phyloP scores from a whole-genome alignment of 345 rosid species.

The Salix koriyanagi region DNA sequence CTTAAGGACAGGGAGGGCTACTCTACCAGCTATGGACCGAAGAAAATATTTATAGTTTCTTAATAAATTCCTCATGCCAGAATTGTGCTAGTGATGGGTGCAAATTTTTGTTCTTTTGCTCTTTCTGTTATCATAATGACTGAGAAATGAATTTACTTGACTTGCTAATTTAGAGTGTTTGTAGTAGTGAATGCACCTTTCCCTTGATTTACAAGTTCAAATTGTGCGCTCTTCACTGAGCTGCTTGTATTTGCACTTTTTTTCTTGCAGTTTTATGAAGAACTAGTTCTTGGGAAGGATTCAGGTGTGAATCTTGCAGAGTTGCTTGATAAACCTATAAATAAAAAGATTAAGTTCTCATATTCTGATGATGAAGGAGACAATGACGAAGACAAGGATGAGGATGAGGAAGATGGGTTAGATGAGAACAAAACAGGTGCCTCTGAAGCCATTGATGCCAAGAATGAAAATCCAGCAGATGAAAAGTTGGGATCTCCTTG shows the following conservation, averaged over 20 bases:
- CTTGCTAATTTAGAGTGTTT: background rate
- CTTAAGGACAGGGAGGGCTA: background rate
- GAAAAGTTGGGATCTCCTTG: slow-evolving; percentile 26
- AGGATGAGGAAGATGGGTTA: slow-evolving; percentile 20
- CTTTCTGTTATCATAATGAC: background rate
- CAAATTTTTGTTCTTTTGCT: background rate
- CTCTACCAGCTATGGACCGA: background rate
- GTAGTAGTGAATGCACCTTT: background rate
- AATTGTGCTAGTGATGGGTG: background rate
- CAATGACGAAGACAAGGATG: slow-evolving; percentile 22
- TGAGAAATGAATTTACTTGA: background rate
- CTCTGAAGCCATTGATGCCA: slow-evolving; percentile 18
- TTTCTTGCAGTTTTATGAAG: slow-evolving; percentile 74
- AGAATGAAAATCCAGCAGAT: slow-evolving; percentile 11
- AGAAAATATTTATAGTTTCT: background rate
- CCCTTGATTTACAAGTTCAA: background rate
- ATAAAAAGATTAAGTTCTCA: slow-evolving; percentile 76
- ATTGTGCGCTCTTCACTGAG: background rate
- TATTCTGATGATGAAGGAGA: slow-evolving; percentile 59
- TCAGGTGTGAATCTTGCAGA: slow-evolving; percentile 32
- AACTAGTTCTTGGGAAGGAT: slow-evolving; percentile 54
- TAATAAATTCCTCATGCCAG: background rate
- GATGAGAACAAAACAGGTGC: slow-evolving; percentile 27
- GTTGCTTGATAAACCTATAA: slow-evolving; percentile 45
- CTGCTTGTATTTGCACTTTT: background rate